Conservation (phyloP, 2,329 filamentous ascomycete genomes). For the Lecanosticta acicola region DNA sequence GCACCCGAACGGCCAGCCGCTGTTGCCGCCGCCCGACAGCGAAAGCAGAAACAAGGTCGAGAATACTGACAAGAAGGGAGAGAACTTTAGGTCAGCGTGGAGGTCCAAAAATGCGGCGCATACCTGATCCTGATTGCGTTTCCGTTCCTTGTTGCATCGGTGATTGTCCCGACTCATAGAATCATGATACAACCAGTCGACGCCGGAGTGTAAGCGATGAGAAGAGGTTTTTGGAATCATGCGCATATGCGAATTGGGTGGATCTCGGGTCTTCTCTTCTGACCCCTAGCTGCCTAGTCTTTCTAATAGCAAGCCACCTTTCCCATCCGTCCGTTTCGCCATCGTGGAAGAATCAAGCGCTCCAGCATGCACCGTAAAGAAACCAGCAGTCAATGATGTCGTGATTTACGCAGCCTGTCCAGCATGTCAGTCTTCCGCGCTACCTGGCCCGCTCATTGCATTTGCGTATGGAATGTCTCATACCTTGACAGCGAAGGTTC, state of each 20-base stretch:
- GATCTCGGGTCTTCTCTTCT: slow-evolving; percentile 6
- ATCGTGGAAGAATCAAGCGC: slow-evolving; percentile 16
- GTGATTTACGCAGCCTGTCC: slow-evolving; percentile 13
- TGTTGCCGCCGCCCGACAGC: no score
- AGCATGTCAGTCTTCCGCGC: slow-evolving; percentile 8
- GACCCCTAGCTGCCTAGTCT: slow-evolving; percentile 16
- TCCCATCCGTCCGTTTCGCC: slow-evolving; percentile 20
- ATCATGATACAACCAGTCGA: no score
- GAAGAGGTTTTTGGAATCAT: no score
- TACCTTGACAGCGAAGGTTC: slow-evolving; percentile 99
- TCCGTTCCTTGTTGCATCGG: no score
- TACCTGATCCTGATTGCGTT: no score
- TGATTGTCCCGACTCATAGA: no score
- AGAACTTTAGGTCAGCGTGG: no score
- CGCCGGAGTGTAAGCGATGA: no score
- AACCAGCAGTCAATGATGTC: slow-evolving; percentile 14
- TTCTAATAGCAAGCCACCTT: slow-evolving; percentile 14
- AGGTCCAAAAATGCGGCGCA: no score
- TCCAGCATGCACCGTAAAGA: slow-evolving; percentile 19
- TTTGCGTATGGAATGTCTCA: slow-evolving; percentile 18
- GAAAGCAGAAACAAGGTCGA: no score
- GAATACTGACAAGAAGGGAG: no score
- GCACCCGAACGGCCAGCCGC: neutral
- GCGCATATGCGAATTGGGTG: slow-evolving; percentile 13
- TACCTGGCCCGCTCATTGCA: neutral